phyloP scores from a whole-genome alignment of 202 grass and related monocot species.

The Carex arenaria region DNA sequence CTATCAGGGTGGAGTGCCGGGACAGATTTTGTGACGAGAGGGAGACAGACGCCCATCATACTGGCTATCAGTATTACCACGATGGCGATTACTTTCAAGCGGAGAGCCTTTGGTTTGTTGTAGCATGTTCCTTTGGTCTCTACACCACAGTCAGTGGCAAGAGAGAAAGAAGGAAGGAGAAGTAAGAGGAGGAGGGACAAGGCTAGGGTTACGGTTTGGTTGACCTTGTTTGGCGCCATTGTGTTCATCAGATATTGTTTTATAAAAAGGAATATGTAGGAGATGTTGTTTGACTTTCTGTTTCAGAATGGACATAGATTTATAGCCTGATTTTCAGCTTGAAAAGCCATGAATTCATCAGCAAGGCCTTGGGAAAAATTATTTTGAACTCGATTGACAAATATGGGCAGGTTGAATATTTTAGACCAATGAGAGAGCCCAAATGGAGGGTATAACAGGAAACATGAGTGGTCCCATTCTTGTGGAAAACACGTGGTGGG shows the following conservation, averaged over 20 bases:
- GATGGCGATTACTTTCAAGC: conserved; percentile 73
- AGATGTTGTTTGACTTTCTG: background rate
- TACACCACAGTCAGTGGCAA: conserved; percentile 12
- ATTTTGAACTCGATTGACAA: background rate
- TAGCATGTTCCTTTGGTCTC: conserved; percentile 29
- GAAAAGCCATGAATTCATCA: conserved; percentile 11
- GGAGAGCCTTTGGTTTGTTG: conserved; percentile 59
- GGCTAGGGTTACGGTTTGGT: conserved; percentile 18
- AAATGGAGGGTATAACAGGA: background rate
- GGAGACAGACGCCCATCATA: conserved; percentile 69
- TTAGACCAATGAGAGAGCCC: background rate
- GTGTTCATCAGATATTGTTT: background rate
- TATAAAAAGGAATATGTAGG: background rate
- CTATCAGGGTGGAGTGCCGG: conserved; percentile 60
- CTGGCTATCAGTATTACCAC: conserved; percentile 49
- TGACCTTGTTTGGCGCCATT: background rate
- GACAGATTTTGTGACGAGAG: conserved; percentile 55
- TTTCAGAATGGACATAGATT: background rate
- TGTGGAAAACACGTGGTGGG: background rate
- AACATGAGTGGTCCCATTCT: background rate
- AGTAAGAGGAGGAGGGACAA: conserved; percentile 22
- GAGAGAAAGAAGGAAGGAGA: conserved; percentile 18
- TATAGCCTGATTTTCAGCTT: background rate
- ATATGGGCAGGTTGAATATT: background rate
- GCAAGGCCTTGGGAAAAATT: background rate